Base-by-base conservation (phyloP, 208 protist genomes). In the Leishmania arabica region DNA sequence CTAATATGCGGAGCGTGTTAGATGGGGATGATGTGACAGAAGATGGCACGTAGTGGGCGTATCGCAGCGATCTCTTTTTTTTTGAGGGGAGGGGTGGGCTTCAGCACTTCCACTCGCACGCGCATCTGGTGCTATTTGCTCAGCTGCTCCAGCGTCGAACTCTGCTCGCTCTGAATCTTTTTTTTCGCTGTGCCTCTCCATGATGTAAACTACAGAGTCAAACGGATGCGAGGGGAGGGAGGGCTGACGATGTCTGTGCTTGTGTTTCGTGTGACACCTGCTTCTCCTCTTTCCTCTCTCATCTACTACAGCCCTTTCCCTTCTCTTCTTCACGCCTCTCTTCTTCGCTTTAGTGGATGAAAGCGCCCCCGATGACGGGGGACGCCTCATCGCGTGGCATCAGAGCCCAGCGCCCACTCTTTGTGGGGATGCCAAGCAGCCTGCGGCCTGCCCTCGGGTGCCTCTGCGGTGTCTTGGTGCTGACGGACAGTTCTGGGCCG, bases 1-100 rank as follows among this genome's bases (percentile, higher is more conserved):
- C 49, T 24, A 83, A 83, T 49, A 73, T 80, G 75, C 79, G 70
- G 70, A 77, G 75, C 49, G 47, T 83, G 34, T 21, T 79, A n/a
- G 73, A 34, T 13, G 17, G 15, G 9, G 79, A 83, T 3, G 72
- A 76, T 31, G 51, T 40, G 24, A 9, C 53, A 45, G 72, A 40
- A n/a, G 45, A 31, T 17, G 15, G 51, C 40, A 4, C n/a, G 15
- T 76, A 62, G 72, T 11, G 47, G n/a, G 34, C 31, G 53, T 7
- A 15, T 19, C 19, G 21, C 17, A 1, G 34, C 11, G 7, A n/a
- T 11, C 24, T 27, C 34, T 34, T 42, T 34, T 58, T 42, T 3
- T 51, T 54, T 21, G 45, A 17, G 5, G 21, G 21, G 15, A 17
- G 21, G 19, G 17, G 27, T 34, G 3, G 2, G 1, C 51, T 47